A percentile compares a stretch with the other conserved stretches of the same genome.
Evolutionary conservation across 352 stramenopile genomes (phyloP).

Genomic region (Pythium sp.): DNA sequence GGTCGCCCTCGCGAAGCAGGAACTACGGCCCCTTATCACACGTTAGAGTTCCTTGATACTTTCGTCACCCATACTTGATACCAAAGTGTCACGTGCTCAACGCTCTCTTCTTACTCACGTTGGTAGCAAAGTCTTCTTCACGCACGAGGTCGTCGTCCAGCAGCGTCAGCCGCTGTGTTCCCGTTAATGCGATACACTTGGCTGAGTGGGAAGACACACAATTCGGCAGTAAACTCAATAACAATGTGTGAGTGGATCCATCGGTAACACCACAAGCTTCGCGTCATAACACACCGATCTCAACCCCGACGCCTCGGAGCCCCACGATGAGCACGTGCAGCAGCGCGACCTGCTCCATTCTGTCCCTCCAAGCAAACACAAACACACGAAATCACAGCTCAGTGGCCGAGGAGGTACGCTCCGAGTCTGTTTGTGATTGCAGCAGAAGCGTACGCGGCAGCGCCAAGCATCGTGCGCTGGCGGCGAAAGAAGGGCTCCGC

Average conservation of each 20-base stretch:
- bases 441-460: conserved; percentile 16
- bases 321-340: conserved; percentile 48
- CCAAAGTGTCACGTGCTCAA: conserved; percentile 8
- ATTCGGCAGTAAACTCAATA: not conserved
- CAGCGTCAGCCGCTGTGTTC: conserved; percentile 36
- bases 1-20: conserved; percentile 28
- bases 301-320: conserved; percentile 36
- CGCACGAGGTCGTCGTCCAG: conserved; percentile 43
- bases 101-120: conserved; percentile 7
- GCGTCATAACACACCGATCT: conserved; percentile 28
- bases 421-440: no score
- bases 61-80: not conserved
- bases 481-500: conserved; percentile 31
- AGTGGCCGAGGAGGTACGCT: not conserved
- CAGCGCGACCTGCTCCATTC: conserved; percentile 38
- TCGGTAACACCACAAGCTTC: not conserved
- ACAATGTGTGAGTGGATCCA: not conserved
- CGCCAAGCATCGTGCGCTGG: conserved; percentile 28
- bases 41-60: not conserved
- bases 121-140: conserved; percentile 31
- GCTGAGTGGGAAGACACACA: conserved; percentile 14
- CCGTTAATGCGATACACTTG: conserved; percentile 35
- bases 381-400: not conserved
- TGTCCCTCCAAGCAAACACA: conserved; percentile 10
- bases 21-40: conserved; percentile 18